phyloP scores from a whole-genome alignment of 192 early-diverging fungal species.

The Dissophora ornata region DNA sequence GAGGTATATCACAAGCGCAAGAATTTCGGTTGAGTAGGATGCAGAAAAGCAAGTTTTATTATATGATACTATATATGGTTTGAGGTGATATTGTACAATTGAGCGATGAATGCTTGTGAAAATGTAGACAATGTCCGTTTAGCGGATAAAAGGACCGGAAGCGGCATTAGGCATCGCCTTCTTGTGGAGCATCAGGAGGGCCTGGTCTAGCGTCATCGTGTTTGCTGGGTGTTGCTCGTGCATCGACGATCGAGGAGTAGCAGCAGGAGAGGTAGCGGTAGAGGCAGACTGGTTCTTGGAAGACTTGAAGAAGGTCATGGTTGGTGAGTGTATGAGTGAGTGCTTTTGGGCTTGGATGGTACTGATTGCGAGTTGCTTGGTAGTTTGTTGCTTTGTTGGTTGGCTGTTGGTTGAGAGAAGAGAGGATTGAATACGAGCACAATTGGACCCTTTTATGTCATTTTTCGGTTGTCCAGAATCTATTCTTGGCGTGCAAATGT shows the following conservation, averaged over 20 bases:
- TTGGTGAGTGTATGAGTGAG: background rate
- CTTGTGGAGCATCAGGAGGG: slow-evolving; percentile 3
- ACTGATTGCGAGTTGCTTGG: background rate
- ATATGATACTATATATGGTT: no score
- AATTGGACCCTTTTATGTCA: no score
- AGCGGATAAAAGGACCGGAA: slow-evolving; percentile 33
- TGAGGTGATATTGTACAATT: no score
- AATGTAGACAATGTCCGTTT: no score
- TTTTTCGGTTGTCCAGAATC: no score
- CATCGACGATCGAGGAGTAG: slow-evolving; percentile 37
- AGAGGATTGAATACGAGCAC: no score
- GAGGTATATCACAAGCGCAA: no score
- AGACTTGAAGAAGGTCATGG: slow-evolving; percentile 13
- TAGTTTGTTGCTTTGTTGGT: background rate
- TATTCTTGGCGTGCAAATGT: no score
- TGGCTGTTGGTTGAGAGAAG: no score
- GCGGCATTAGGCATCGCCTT: slow-evolving; percentile 28
- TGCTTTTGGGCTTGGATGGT: background rate
- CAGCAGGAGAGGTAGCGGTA: slow-evolving; percentile 22
- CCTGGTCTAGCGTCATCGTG: slow-evolving; percentile 36
- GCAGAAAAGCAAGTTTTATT: no score
- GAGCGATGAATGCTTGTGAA: no score
- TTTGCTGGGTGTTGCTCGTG: slow-evolving; percentile 11
- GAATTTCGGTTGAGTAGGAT: no score
- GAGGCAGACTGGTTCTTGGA: slow-evolving; percentile 32